Conservation (phyloP, 768 basidiomycete genomes). For the Boletales sp. region DNA sequence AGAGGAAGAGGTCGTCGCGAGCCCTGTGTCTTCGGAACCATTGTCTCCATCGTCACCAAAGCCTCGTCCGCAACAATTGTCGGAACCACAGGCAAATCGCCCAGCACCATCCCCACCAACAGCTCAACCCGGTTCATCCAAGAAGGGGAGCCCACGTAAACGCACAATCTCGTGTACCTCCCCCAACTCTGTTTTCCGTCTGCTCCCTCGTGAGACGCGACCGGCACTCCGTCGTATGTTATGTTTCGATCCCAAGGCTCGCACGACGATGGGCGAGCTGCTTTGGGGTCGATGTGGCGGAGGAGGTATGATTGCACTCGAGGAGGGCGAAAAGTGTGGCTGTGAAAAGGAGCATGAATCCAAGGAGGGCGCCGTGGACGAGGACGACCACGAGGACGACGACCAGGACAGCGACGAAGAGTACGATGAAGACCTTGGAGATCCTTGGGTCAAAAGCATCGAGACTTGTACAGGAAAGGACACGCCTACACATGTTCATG, state of each 20-base stretch:
- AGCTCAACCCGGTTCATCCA: slow-evolving; percentile 30
- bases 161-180: slow-evolving; percentile 25
- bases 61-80: slow-evolving; percentile 4
- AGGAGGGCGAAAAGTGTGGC: slow-evolving; percentile 50
- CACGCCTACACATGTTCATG: slow-evolving; percentile 58
- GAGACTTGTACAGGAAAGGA: slow-evolving; percentile 58
- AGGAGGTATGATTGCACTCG: slow-evolving; percentile 54
- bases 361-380: slow-evolving; percentile 32
- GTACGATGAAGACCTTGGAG: slow-evolving; percentile 76
- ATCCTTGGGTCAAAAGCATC: slow-evolving; percentile 83
- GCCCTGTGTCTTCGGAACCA: slow-evolving; percentile 2
- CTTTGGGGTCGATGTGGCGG: slow-evolving; percentile 77
- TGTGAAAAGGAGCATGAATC: slow-evolving; percentile 46
- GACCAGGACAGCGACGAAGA: slow-evolving; percentile 15
- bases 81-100: slow-evolving; percentile 19
- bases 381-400: slow-evolving; percentile 39
- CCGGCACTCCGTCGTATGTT: slow-evolving; percentile 91
- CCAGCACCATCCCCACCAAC: slow-evolving; percentile 24
- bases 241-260: slow-evolving; percentile 79
- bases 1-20: neutral
- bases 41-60: slow-evolving; percentile 6
- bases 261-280: slow-evolving; percentile 91
- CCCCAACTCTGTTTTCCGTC: slow-evolving; percentile 88
- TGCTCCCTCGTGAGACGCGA: slow-evolving; percentile 91
- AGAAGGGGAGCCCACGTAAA: slow-evolving; percentile 31